Percentiles rank a stretch among this genome's conserved stretches.
Conservation (phyloP, 2,329 filamentous ascomycete genomes). For the Penicillium palitans region DNA sequence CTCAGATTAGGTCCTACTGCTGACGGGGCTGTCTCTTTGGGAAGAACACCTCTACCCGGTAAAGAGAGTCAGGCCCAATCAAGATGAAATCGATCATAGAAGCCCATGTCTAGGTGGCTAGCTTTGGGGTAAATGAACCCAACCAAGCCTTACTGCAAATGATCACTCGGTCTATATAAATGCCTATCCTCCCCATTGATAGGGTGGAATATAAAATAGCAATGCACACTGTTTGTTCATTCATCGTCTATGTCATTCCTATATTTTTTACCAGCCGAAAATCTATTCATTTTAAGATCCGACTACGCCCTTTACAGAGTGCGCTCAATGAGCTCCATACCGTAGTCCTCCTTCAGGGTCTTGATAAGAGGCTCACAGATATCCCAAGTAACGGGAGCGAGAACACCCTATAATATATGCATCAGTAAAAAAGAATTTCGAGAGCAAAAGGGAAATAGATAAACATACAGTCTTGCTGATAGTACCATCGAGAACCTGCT, state of each 20-base stretch:
- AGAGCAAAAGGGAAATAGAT: background rate
- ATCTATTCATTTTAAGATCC: background rate
- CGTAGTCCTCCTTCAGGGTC: constrained; percentile 75
- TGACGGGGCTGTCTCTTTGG: background rate
- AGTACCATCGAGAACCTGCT: constrained; percentile 74
- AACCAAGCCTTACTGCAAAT: background rate
- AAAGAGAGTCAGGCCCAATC: background rate
- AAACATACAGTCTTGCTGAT: constrained; percentile 60
- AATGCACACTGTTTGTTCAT: constrained; percentile 11
- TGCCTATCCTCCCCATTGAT: background rate
- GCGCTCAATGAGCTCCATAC: constrained; percentile 72
- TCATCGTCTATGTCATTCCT: constrained; percentile 16
- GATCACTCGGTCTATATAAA: background rate
- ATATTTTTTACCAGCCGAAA: background rate
- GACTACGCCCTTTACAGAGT: constrained; percentile 37
- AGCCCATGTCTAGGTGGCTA: background rate
- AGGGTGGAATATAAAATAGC: background rate
- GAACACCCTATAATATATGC: constrained; percentile 53
- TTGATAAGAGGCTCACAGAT: constrained; percentile 73
- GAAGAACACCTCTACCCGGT: background rate
- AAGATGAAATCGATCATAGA: background rate
- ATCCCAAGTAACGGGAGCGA: constrained; percentile 73
- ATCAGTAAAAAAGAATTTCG: background rate
- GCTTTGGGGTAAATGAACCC: background rate
- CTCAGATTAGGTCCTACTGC: background rate